Evolutionary conservation across 2,329 filamentous ascomycete species (phyloP), one percentile per base, ranked within the genome.

Genomic region (Zymoseptoria ardabiliae): DNA sequence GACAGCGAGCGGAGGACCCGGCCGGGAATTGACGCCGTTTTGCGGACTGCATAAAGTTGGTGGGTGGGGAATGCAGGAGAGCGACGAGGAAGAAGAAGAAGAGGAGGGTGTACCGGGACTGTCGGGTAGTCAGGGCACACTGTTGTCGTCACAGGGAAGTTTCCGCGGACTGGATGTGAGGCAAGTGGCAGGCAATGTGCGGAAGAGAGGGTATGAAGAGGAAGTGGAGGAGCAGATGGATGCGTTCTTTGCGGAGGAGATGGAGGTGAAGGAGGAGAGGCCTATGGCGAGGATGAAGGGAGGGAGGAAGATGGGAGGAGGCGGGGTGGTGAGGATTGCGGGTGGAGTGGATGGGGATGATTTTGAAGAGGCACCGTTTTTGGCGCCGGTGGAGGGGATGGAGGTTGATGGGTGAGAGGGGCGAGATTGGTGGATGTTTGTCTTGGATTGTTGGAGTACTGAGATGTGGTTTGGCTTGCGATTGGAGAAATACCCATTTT

Each of bases 21-120:
- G 35, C 41, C 78, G 82, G 30, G 91, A 94, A 70, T 79, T 96
- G 4, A 77, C 87, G 7, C 90, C 91, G 0, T 95, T 91, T 71
- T 93, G 90, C 71, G 91, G 90, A 23, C 81, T 94, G 65, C 82
- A 90, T 76, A 91, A 86, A 69, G 80, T 89, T 58, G 89, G 89
- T 48, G 89, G 89, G 0, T 75, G 87, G 50, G 82, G 81, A 28
- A 77, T 81, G 25, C 87, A 91, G 83, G 57, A 61, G 28, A 6
- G 56, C 7, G 55, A 68, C 4, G 57, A 54, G 17, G 53, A 70
- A 54, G 49, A 54, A 20, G 53, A 49, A 21, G 54, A 52, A 17
- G 52, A 55, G 3, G 63, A 64, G 4, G 55, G 59, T 7, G 54
- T 63, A 19, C 63, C 63, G 13, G 53, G 53, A 51, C 65, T 70